phyloP scores from a whole-genome alignment of 2,329 filamentous ascomycete genomes.

The Fusarium armeniacum region DNA sequence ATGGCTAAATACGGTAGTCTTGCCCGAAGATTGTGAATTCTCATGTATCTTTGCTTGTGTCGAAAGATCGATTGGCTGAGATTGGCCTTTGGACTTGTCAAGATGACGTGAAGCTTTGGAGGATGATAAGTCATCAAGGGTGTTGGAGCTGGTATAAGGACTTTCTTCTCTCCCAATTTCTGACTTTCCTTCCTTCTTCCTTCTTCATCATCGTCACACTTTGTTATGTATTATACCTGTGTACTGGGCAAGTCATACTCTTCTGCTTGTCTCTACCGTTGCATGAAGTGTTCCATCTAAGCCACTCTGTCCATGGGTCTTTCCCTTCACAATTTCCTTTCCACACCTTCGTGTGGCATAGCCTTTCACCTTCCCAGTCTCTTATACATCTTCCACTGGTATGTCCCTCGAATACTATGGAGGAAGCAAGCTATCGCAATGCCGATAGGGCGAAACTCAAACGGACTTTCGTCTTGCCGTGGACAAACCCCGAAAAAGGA shows the following conservation, averaged over 20 bases:
- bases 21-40: neutral
- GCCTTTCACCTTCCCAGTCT: neutral
- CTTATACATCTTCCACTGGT: neutral
- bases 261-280: neutral
- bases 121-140: neutral
- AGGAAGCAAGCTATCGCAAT: accelerated
- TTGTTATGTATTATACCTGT: neutral
- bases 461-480: neutral
- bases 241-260: neutral
- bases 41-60: neutral
- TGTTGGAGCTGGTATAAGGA: neutral
- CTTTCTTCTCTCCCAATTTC: neutral
- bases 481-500: neutral
- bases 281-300: neutral
- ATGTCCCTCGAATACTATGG: neutral
- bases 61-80: accelerated
- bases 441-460: neutral
- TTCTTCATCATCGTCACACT: neutral
- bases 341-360: neutral
- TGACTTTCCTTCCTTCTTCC: neutral
- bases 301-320: neutral
- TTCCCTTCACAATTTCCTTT: neutral
- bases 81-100: neutral
- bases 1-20: neutral
- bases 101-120: neutral